These are phyloP conservation scores for Elaeis guineensis DNA, from an alignment of 176 grass and related monocot genomes.

Conservation along the genomic window DNA sequence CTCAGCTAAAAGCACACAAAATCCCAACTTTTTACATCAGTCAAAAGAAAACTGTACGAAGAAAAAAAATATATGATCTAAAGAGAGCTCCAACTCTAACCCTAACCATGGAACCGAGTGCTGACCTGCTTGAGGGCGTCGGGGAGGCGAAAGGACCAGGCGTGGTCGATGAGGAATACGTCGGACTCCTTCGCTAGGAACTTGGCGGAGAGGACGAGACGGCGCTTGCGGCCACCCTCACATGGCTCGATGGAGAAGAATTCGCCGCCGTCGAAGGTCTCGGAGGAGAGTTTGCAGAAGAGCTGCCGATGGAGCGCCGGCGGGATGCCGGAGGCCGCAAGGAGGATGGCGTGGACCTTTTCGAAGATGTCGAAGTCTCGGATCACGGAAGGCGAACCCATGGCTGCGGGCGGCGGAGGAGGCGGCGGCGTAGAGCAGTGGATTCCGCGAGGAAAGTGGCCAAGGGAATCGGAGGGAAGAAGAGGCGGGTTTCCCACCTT, in stretches of 20 bases:
- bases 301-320: slow-evolving; percentile 45
- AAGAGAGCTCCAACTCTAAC: neutral
- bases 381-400: slow-evolving; percentile 15
- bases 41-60: neutral
- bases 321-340: slow-evolving; percentile 58
- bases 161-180: slow-evolving; percentile 85
- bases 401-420: slow-evolving; percentile 10
- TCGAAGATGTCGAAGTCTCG: slow-evolving; percentile 52
- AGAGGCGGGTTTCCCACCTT: neutral
- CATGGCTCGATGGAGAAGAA: slow-evolving; percentile 61
- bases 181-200: slow-evolving; percentile 44
- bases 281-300: slow-evolving; percentile 65
- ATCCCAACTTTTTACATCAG: slow-evolving; percentile 1
- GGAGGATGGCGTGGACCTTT: slow-evolving; percentile 58
- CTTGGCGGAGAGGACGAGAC: slow-evolving; percentile 35
- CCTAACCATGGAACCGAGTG: neutral
- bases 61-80: neutral
- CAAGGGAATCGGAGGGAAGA: neutral
- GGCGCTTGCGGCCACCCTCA: slow-evolving; percentile 47
- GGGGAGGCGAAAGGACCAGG: slow-evolving; percentile 82
- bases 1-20: slow-evolving; percentile 44
- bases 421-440: neutral
- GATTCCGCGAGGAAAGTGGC: no score
- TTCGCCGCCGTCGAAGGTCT: slow-evolving; percentile 86
- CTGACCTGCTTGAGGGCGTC: slow-evolving; percentile 76